Conservation (phyloP, 805 yeast genomes). For the Wickerhamiella domercqiae region DNA sequence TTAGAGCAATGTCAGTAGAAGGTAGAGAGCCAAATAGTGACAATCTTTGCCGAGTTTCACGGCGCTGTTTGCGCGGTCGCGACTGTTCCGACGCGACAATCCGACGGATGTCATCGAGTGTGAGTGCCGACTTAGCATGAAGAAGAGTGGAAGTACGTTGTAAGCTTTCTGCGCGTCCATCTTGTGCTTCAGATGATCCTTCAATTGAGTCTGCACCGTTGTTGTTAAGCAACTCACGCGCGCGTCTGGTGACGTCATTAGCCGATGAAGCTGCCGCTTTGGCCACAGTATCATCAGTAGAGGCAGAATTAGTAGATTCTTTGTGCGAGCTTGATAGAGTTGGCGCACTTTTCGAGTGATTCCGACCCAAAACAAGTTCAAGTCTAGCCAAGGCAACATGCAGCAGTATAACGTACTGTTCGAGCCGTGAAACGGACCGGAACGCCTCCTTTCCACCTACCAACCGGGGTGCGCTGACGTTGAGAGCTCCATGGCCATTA, state of each 20-base stretch:
- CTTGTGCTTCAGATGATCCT: background rate
- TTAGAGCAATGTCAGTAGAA: background rate
- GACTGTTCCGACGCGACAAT: constrained; percentile 97
- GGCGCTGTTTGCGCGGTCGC: background rate
- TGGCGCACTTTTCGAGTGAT: constrained; percentile 7
- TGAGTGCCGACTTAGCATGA: constrained; percentile 68
- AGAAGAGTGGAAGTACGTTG: constrained; percentile 56
- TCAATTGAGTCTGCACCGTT: background rate
- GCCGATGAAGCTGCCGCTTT: constrained; percentile 2
- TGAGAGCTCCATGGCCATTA: constrained; percentile 1
- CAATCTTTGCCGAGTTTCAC: background rate
- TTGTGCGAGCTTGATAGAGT: background rate
- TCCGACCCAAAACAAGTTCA: constrained; percentile 27
- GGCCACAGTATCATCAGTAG: constrained; percentile 1
- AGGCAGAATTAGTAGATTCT: background rate
- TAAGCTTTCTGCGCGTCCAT: constrained; percentile 21
- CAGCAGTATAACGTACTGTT: constrained; percentile 61
- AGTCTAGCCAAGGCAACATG: constrained; percentile 71
- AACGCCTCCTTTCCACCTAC: constrained; percentile 20
- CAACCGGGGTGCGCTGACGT: background rate
- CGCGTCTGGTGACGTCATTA: background rate
- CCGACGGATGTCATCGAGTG: constrained; percentile 91
- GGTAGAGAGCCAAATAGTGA: background rate
- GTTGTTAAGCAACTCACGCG: background rate
- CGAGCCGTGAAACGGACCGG: constrained; percentile 49